Conservation (phyloP, 2,329 filamentous ascomycete species). For the Pestalotiopsis fici region DNA sequence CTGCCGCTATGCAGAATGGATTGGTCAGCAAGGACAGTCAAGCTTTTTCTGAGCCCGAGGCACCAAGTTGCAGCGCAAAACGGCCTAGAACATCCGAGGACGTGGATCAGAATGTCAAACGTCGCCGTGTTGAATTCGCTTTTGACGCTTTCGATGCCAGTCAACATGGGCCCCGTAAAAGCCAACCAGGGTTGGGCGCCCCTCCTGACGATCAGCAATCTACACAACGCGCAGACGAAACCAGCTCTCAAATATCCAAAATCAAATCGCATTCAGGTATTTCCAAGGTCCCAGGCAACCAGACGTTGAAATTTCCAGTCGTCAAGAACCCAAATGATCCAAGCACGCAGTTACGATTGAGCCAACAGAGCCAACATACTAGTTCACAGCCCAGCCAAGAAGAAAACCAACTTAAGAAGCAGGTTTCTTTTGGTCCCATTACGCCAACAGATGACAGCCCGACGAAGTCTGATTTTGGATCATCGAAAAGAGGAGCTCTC, state of each 20-base stretch:
- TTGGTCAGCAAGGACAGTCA: slow-evolving; percentile 31
- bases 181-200: neutral
- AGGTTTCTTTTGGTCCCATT: slow-evolving; percentile 34
- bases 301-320: slow-evolving; percentile 65
- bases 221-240: slow-evolving; percentile 16
- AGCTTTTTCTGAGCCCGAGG: neutral
- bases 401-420: slow-evolving; percentile 31
- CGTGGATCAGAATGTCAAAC: slow-evolving; percentile 22
- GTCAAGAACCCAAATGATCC: slow-evolving; percentile 76
- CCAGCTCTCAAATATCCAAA: slow-evolving; percentile 14
- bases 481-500: slow-evolving; percentile 14
- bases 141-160: slow-evolving; percentile 6
- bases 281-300: slow-evolving; percentile 40
- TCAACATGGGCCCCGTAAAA: neutral
- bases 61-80: neutral
- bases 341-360: slow-evolving; percentile 63
- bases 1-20: slow-evolving; percentile 40
- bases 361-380: slow-evolving; percentile 67
- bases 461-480: slow-evolving; percentile 12
- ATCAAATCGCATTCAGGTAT: slow-evolving; percentile 33
- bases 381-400: slow-evolving; percentile 52
- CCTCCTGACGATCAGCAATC: neutral
- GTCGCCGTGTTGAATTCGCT: slow-evolving; percentile 26
- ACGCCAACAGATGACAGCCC: slow-evolving; percentile 11
- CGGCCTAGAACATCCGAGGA: neutral